A percentile compares a stretch with the other conserved stretches of the same genome.
Conservation (phyloP, 176 grass and related monocot genomes). For the Secale cereale region DNA sequence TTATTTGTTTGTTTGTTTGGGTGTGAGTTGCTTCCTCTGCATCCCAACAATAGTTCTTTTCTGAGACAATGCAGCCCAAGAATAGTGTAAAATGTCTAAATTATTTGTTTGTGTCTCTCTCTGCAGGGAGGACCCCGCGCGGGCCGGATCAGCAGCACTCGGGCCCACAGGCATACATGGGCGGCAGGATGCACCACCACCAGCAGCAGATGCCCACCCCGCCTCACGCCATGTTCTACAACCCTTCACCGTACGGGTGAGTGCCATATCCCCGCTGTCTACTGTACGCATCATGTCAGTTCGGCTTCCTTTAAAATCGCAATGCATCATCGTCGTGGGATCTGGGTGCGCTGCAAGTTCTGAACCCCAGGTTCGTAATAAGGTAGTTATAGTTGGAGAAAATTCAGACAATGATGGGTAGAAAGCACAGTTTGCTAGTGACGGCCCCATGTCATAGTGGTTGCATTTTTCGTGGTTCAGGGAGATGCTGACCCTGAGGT, state of each 20-base stretch:
- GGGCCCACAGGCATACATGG: slow-evolving; percentile 29
- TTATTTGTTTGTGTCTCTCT: slow-evolving; percentile 9
- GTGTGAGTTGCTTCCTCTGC: slow-evolving; percentile 21
- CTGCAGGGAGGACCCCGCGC: slow-evolving; percentile 33
- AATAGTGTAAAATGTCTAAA: slow-evolving; percentile 9
- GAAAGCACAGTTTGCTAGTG: slow-evolving; percentile 12
- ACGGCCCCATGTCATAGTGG: background rate
- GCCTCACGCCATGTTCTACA: slow-evolving; percentile 34
- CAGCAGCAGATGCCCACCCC: slow-evolving; percentile 26
- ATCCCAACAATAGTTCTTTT: background rate
- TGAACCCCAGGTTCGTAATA: background rate
- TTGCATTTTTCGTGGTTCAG: background rate
- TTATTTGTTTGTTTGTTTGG: slow-evolving; percentile 22
- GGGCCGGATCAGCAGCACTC: slow-evolving; percentile 33
- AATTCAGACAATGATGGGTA: background rate
- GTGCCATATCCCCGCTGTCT: background rate
- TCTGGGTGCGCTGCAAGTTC: slow-evolving; percentile 2
- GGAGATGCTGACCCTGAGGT: background rate
- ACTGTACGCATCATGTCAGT: background rate
- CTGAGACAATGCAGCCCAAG: background rate
- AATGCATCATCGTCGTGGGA: slow-evolving; percentile 10
- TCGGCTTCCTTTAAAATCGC: background rate
- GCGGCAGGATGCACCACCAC: slow-evolving; percentile 36
- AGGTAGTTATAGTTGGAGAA: background rate
- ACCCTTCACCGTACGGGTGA: slow-evolving; percentile 50